Evolutionary conservation across 129 eudicot species (phyloP).

Genomic region (Escallonia rubra): DNA sequence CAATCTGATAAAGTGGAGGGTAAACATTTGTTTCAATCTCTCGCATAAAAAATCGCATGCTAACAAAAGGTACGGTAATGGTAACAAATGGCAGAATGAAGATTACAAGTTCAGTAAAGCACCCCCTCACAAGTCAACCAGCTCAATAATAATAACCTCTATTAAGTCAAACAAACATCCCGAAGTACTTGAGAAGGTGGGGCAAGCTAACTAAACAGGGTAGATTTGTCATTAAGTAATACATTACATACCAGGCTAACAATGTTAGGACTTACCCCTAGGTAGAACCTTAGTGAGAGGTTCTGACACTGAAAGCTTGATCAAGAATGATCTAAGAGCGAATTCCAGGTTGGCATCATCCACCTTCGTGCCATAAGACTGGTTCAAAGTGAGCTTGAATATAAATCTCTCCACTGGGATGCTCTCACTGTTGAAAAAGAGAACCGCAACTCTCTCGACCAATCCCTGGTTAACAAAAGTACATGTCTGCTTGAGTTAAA

Average conservation of each 20-base stretch:
- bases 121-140: neutral
- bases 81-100: too few species aligned
- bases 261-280: constrained; percentile 34
- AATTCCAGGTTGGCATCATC: constrained; percentile 57
- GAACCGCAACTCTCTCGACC: constrained; percentile 81
- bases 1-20: constrained; percentile 36
- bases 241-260: constrained; percentile 1
- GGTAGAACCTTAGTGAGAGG: constrained; percentile 54
- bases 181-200: neutral
- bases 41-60: too few species aligned
- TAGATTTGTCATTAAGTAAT: neutral
- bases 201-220: neutral
- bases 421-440: constrained; percentile 40
- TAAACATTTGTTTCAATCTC: too few species aligned
- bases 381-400: constrained; percentile 69
- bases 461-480: constrained; percentile 39
- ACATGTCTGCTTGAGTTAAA: constrained; percentile 6
- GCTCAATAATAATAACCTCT: neutral
- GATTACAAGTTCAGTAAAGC: too few species aligned
- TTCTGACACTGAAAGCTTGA: constrained; percentile 71
- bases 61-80: too few species aligned
- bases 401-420: constrained; percentile 71
- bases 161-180: neutral
- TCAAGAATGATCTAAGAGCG: constrained; percentile 65
- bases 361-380: constrained; percentile 48